Evolutionary conservation across 164 flowering plant species (phyloP).

Genomic region (Nymphaea colorata): DNA sequence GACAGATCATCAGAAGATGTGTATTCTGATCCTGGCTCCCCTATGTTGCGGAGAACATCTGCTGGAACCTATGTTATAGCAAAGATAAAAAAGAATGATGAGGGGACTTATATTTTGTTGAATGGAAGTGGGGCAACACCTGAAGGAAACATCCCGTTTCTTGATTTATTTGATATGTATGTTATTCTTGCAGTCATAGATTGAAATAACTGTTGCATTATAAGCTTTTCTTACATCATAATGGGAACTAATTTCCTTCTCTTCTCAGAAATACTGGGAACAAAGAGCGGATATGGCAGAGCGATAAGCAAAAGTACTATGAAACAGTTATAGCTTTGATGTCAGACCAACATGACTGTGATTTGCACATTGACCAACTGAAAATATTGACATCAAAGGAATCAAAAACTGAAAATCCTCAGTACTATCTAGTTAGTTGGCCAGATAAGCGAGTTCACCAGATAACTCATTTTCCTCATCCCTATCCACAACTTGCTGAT

Average conservation of each 20-base stretch:
- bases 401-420: constrained; percentile 93
- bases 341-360: constrained; percentile 86
- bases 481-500: constrained; percentile 85
- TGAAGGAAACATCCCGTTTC: constrained; percentile 87
- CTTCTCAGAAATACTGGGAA: constrained; percentile 74
- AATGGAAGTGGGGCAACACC: constrained; percentile 99
- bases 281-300: constrained; percentile 95
- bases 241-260: neutral
- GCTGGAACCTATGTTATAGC: constrained; percentile 86
- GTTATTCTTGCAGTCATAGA: constrained; percentile 12
- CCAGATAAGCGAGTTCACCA: constrained; percentile 59
- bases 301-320: constrained; percentile 77
- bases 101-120: constrained; percentile 48
- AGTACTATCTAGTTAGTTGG: constrained; percentile 64
- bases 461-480: constrained; percentile 88
- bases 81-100: constrained; percentile 65
- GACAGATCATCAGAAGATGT: constrained; percentile 98
- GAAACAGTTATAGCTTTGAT: constrained; percentile 87
- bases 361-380: constrained; percentile 45
- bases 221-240: neutral
- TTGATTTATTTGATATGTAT: constrained; percentile 94
- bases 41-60: constrained; percentile 80
- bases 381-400: constrained; percentile 86
- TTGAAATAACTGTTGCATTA: neutral
- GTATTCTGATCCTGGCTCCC: constrained; percentile 97